Conservation (phyloP, 805 yeast species). For the Candida tallmaniae region DNA sequence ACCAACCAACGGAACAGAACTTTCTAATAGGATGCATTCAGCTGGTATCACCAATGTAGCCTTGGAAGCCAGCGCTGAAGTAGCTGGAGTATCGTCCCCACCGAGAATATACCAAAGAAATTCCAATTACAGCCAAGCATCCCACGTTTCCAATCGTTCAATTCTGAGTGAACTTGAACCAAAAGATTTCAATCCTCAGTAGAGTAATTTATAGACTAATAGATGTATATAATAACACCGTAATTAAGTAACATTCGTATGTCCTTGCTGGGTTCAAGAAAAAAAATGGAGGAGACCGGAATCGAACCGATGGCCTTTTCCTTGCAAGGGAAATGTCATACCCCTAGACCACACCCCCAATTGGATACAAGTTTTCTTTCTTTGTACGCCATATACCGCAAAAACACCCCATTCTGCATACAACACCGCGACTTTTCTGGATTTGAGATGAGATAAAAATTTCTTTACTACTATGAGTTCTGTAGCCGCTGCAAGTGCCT, state of each 20-base stretch:
- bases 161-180: not conserved
- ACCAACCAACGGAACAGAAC: conserved; percentile 6
- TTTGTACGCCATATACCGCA: no score
- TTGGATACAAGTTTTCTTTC: no score
- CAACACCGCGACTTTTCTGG: no score
- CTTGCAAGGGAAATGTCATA: conserved; percentile 80
- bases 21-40: conserved; percentile 10
- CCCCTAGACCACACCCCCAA: conserved; percentile 78
- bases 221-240: not conserved
- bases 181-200: not conserved
- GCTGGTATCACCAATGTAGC: conserved; percentile 15
- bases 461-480: conserved; percentile 6
- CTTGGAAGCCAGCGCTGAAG: conserved; percentile 13
- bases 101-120: not conserved
- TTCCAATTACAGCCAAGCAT: not conserved
- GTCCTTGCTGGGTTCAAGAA: conserved; percentile 9
- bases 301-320: conserved; percentile 75
- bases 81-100: conserved; percentile 14
- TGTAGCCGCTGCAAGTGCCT: conserved; percentile 64
- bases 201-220: not conserved
- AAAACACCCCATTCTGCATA: no score
- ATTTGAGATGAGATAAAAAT: conserved; percentile 9
- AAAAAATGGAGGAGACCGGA: conserved; percentile 65
- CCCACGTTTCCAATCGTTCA: not conserved
- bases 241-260: not conserved